Evolutionary conservation across 805 yeast species (phyloP).

Genomic region (Sugiyamaella qingdaonensis): DNA sequence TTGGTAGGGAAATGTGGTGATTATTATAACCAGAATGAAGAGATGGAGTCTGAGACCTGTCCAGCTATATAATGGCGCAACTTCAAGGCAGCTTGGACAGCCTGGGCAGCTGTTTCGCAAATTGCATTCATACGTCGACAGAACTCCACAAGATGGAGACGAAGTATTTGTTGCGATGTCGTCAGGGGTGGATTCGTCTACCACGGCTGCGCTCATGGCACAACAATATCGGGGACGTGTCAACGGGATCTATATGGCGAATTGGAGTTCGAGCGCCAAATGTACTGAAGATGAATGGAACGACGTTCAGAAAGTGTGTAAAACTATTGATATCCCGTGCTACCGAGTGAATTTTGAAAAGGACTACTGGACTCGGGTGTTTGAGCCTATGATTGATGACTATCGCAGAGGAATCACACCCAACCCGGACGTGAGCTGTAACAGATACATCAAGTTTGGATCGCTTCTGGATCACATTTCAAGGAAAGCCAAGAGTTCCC

Average conservation of each 20-base stretch:
- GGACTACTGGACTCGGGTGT: slow-evolving; percentile 91
- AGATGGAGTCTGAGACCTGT: too few species aligned
- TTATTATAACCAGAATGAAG: too few species aligned
- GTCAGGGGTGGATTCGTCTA: slow-evolving; percentile 94
- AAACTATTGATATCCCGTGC: slow-evolving; percentile 59
- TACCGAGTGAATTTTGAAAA: slow-evolving; percentile 78
- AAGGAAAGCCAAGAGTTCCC: background rate
- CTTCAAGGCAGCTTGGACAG: too few species aligned
- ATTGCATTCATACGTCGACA: background rate
- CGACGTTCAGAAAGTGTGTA: slow-evolving; percentile 66
- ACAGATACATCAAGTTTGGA: slow-evolving; percentile 83
- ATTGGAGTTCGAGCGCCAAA: slow-evolving; percentile 60
- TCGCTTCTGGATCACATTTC: slow-evolving; percentile 49
- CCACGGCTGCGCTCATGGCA: slow-evolving; percentile 68
- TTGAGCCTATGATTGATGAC: slow-evolving; percentile 80
- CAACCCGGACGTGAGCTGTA: slow-evolving; percentile 91
- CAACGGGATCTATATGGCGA: slow-evolving; percentile 86
- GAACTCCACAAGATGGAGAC: slow-evolving; percentile 35
- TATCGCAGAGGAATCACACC: slow-evolving; percentile 80
- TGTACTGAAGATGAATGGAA: slow-evolving; percentile 90
- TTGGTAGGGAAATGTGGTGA: too few species aligned
- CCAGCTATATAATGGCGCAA: too few species aligned
- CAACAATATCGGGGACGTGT: slow-evolving; percentile 50
- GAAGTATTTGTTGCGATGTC: slow-evolving; percentile 86
- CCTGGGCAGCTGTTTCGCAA: background rate